phyloP scores from a whole-genome alignment of 164 flowering plant species.

The Dillenia turbinata region DNA sequence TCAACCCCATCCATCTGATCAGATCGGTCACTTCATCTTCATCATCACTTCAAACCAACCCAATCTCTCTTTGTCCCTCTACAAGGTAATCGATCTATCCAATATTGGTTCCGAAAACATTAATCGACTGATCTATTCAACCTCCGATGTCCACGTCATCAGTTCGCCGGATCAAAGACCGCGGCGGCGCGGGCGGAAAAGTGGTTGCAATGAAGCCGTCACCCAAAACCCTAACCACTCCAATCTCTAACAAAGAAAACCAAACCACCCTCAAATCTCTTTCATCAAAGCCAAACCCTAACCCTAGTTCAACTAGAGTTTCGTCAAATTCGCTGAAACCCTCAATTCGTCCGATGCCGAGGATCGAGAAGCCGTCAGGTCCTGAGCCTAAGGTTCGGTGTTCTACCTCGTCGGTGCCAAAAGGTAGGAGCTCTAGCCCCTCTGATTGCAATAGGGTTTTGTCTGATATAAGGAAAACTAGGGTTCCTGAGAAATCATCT shows the following conservation, averaged over 20 bases:
- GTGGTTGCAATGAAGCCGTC: slow-evolving; percentile 26
- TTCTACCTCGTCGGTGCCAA: slow-evolving; percentile 60
- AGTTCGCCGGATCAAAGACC: slow-evolving; percentile 46
- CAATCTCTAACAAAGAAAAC: slow-evolving; percentile 28
- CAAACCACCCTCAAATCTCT: slow-evolving; percentile 20
- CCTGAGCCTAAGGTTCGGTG: slow-evolving; percentile 24
- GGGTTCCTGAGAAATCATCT: slow-evolving; percentile 23
- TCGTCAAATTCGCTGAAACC: slow-evolving; percentile 43
- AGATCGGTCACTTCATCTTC: neutral
- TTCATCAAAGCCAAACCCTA: slow-evolving; percentile 52
- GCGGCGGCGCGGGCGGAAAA: slow-evolving; percentile 36
- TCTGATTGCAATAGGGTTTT: slow-evolving; percentile 47
- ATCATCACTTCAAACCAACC: too few relatives aligned
- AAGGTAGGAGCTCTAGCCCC: slow-evolving; percentile 86
- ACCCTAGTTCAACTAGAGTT: slow-evolving; percentile 25
- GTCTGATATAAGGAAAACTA: slow-evolving; percentile 43
- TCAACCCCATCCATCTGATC: too few relatives aligned
- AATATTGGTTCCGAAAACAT: neutral
- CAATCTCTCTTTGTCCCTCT: too few relatives aligned
- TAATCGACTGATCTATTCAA: neutral
- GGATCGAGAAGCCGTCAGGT: slow-evolving; percentile 34
- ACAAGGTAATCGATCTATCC: too few relatives aligned
- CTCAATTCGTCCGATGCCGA: slow-evolving; percentile 36
- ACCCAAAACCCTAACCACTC: slow-evolving; percentile 33
- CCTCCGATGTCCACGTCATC: slow-evolving; percentile 41